These are phyloP conservation scores for Colletotrichum orbiculare DNA, from an alignment of 2,329 filamentous ascomycete genomes.

Conservation along the genomic window DNA sequence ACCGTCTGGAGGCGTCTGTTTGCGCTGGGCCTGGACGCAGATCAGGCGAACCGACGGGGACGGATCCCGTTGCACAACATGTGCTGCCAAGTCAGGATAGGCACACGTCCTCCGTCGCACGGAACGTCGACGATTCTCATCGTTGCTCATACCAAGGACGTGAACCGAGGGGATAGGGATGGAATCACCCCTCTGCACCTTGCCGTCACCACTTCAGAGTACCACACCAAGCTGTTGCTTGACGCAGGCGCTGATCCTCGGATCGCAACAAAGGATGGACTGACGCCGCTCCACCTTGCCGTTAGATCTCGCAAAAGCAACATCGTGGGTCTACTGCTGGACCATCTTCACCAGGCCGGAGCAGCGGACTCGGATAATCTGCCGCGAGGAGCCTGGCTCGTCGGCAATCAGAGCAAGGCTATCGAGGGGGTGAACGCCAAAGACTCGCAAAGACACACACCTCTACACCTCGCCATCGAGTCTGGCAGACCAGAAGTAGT, in stretches of 20 bases:
- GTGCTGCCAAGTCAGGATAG: constrained; percentile 2
- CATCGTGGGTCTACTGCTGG: constrained; percentile 45
- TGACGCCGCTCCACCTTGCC: constrained; percentile 54
- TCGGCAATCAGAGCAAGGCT: accelerated
- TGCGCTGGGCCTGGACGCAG: constrained; percentile 31
- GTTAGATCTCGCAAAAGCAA: constrained; percentile 47
- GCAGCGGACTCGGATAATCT: neutral
- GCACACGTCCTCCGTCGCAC: neutral
- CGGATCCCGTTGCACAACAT: constrained; percentile 41
- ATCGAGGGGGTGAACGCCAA: neutral
- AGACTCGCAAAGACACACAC: neutral
- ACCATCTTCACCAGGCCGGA: neutral
- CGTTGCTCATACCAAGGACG: constrained; percentile 28
- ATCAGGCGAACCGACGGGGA: constrained; percentile 37
- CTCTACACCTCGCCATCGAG: constrained; percentile 42
- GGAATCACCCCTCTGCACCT: constrained; percentile 42
- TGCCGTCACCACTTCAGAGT: constrained; percentile 39
- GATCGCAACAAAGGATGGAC: constrained; percentile 44
- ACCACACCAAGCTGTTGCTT: constrained; percentile 44
- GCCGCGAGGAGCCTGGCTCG: neutral
- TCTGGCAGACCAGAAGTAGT: constrained; percentile 43
- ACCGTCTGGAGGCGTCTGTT: constrained; percentile 37
- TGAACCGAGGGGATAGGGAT: constrained; percentile 11
- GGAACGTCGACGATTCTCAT: constrained; percentile 33
- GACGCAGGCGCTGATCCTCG: constrained; percentile 49